These are phyloP conservation scores for Diplodia seriata DNA, from an alignment of 2,329 filamentous ascomycete genomes.

Conservation along the genomic window DNA sequence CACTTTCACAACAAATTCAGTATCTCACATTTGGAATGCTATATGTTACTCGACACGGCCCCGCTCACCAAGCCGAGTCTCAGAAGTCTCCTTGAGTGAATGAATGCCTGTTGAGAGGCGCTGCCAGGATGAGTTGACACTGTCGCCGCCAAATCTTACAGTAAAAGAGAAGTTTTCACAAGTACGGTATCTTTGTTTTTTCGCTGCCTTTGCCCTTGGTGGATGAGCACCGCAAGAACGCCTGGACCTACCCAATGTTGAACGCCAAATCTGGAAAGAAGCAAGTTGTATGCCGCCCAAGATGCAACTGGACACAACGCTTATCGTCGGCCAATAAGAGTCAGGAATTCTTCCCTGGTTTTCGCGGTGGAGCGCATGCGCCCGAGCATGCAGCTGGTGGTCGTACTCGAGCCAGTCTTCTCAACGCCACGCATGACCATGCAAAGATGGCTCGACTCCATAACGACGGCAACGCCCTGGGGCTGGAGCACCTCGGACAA, in stretches of 20 bases:
- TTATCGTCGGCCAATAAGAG: constrained; percentile 55
- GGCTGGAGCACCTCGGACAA: constrained; percentile 93
- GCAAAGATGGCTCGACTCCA: constrained; percentile 95
- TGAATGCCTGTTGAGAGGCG: constrained; percentile 30
- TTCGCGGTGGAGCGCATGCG: constrained; percentile 92
- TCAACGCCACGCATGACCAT: constrained; percentile 99
- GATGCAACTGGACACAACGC: neutral
- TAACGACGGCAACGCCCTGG: constrained; percentile 93
- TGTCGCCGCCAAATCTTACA: constrained; percentile 25
- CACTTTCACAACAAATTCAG: neutral
- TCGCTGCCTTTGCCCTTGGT: constrained; percentile 29
- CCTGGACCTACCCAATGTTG: constrained; percentile 20
- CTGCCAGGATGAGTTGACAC: constrained; percentile 17
- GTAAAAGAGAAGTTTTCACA: constrained; percentile 19
- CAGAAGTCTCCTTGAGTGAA: neutral
- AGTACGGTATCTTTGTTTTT: constrained; percentile 26
- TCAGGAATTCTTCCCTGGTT: constrained; percentile 95
- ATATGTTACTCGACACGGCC: neutral
- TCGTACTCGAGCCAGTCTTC: constrained; percentile 85
- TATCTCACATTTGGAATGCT: neutral
- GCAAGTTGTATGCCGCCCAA: constrained; percentile 3
- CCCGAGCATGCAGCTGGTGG: constrained; percentile 97
- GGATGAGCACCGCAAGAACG: constrained; percentile 32
- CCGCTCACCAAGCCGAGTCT: neutral
- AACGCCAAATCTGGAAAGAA: constrained; percentile 11